Evolutionary conservation across 768 basidiomycete genomes (phyloP).

Genomic region (Trametes villosa): DNA sequence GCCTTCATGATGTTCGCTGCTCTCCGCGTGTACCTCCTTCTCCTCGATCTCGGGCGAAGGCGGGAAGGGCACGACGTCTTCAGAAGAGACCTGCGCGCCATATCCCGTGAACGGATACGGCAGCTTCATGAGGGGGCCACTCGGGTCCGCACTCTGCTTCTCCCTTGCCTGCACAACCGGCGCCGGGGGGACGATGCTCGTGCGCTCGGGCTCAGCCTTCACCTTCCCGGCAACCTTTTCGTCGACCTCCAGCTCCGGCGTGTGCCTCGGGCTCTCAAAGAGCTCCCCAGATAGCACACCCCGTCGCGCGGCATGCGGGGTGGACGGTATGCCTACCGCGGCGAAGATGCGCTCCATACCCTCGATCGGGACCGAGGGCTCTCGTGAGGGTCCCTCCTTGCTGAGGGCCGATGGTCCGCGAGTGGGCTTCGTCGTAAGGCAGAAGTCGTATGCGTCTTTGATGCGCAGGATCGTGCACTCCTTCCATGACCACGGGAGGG

Average conservation of each 20-base stretch:
- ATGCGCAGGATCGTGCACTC: constrained; percentile 71
- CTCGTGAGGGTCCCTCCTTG: constrained; percentile 32
- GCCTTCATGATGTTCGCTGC: constrained; percentile 23
- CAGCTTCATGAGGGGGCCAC: constrained; percentile 50
- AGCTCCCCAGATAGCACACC: constrained; percentile 66
- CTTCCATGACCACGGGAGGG: constrained; percentile 81
- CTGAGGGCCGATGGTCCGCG: constrained; percentile 43
- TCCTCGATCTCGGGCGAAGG: constrained; percentile 55
- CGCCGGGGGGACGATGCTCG: constrained; percentile 45
- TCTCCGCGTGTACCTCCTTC: constrained; percentile 36
- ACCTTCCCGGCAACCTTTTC: constrained; percentile 10
- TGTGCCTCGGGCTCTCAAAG: constrained; percentile 54
- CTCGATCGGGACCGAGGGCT: constrained; percentile 43
- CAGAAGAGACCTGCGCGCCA: constrained; percentile 63
- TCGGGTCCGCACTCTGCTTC: constrained; percentile 42
- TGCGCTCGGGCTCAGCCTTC: constrained; percentile 37
- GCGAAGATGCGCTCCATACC: constrained; percentile 64
- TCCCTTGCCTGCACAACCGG: constrained; percentile 56
- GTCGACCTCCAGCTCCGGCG: constrained; percentile 27
- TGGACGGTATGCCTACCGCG: constrained; percentile 54
- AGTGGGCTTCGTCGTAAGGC: constrained; percentile 51
- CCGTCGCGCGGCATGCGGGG: constrained; percentile 58
- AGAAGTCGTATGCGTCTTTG: constrained; percentile 83
- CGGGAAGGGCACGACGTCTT: constrained; percentile 78
- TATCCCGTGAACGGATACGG: constrained; percentile 76